A percentile compares a stretch with the other conserved stretches of the same genome.
These are phyloP conservation scores for Puccinellia tenuiflora DNA, from an alignment of 176 grass and related monocot genomes.

Conservation along the genomic window DNA sequence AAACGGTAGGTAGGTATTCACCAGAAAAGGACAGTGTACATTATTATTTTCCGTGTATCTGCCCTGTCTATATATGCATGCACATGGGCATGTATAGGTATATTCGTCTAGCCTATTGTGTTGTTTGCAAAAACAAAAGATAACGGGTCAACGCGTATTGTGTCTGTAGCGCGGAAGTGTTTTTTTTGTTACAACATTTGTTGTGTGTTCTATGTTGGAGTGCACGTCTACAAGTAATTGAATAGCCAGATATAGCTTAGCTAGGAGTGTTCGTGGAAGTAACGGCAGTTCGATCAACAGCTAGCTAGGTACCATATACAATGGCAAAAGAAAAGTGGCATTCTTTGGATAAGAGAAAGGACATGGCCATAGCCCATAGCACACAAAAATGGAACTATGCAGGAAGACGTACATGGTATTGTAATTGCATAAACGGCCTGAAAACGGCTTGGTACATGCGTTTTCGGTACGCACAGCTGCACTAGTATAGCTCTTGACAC, in stretches of 20 bases:
- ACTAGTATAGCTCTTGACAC: too few species aligned
- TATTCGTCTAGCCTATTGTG: background rate
- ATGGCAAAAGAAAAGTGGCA: background rate
- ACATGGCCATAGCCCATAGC: background rate
- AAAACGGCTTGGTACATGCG: background rate
- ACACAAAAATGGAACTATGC: background rate
- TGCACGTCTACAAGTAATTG: background rate
- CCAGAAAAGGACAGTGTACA: constrained; percentile 29
- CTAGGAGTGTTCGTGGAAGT: background rate
- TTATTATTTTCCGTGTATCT: background rate
- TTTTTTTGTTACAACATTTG: background rate
- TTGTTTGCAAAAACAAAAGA: background rate
- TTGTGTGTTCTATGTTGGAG: background rate
- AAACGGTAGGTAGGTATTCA: constrained; percentile 21
- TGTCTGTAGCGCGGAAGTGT: background rate
- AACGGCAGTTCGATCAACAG: background rate
- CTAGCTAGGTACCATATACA: background rate
- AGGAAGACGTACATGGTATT: background rate
- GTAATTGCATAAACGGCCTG: background rate
- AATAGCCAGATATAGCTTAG: background rate
- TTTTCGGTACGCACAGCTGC: too few species aligned
- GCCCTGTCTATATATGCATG: background rate
- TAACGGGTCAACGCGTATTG: background rate
- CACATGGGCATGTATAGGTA: background rate
- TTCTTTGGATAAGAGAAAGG: background rate